Percentiles rank a stretch among this genome's conserved stretches.
Evolutionary conservation across 768 basidiomycete genomes (phyloP).

Genomic region (Galerina marginata): DNA sequence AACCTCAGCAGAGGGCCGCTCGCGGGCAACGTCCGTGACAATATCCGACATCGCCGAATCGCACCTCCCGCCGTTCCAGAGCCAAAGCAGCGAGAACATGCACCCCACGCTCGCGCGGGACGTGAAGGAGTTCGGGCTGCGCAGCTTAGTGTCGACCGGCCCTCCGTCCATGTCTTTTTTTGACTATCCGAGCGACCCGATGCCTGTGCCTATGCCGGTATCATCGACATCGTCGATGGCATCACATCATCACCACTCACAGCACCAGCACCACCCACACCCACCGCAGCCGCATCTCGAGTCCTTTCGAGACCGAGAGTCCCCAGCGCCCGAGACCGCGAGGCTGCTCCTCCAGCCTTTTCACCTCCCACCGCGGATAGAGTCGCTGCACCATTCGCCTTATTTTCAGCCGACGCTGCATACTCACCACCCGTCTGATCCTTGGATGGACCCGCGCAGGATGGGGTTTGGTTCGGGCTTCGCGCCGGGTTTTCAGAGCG

Average conservation of each 20-base stretch:
- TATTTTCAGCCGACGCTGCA: background rate
- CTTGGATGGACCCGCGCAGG: slow-evolving; percentile 7
- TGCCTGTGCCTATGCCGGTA: background rate
- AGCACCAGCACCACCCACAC: background rate
- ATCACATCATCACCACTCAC: no score
- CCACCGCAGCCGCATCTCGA: background rate
- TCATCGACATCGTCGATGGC: background rate
- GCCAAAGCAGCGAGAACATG: slow-evolving; percentile 33
- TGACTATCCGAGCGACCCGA: slow-evolving; percentile 18
- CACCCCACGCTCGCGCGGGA: slow-evolving; percentile 63
- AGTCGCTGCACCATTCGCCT: background rate
- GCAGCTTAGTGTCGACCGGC: slow-evolving; percentile 4
- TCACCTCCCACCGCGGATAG: background rate
- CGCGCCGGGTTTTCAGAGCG: no score
- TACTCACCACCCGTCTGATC: background rate
- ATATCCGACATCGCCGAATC: slow-evolving; percentile 27
- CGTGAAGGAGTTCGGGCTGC: slow-evolving; percentile 43
- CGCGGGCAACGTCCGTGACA: slow-evolving; percentile 29
- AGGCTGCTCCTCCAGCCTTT: background rate
- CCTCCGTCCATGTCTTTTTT: slow-evolving; percentile 18
- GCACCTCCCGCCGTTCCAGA: background rate
- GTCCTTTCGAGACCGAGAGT: background rate
- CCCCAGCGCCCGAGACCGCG: background rate
- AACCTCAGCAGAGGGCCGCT: slow-evolving; percentile 14
- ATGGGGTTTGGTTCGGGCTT: no score